phyloP scores from a whole-genome alignment of 331 rosid species.

The Arachis monticola region DNA sequence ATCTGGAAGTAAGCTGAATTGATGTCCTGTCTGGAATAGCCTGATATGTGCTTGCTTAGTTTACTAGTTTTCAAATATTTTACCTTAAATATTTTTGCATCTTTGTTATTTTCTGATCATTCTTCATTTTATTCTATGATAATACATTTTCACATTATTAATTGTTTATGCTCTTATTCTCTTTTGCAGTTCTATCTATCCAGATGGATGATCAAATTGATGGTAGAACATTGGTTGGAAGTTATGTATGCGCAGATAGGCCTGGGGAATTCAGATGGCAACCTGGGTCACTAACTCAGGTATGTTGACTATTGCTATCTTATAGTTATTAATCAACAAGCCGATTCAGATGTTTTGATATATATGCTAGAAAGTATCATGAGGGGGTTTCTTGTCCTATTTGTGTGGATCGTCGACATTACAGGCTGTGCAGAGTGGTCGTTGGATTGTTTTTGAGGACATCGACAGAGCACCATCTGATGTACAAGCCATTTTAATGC shows the following conservation, averaged over 20 bases:
- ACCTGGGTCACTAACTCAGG: conserved; percentile 98
- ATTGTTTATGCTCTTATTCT: conserved; percentile 25
- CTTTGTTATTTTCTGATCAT: not conserved
- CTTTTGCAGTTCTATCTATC: conserved; percentile 71
- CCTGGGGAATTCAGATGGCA: conserved; percentile 99
- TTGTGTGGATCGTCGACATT: conserved; percentile 14
- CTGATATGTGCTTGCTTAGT: not conserved
- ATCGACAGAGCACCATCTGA: conserved; percentile 91
- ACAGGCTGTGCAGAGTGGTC: conserved; percentile 87
- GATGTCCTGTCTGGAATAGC: not conserved
- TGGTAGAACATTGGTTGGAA: conserved; percentile 81
- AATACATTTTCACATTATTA: not conserved
- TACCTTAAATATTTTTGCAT: not conserved
- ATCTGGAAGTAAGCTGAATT: conserved; percentile 1
- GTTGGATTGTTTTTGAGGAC: conserved; percentile 97
- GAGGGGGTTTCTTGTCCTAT: conserved; percentile 9
- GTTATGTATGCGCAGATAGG: conserved; percentile 80
- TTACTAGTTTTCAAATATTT: not conserved
- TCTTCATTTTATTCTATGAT: not conserved
- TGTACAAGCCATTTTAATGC: conserved; percentile 72
- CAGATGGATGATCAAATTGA: conserved; percentile 98
- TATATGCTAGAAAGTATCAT: conserved; percentile 3
- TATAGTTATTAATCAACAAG: not conserved
- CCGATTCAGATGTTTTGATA: not conserved
- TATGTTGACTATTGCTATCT: conserved; percentile 38